Percentiles rank a stretch among this genome's conserved stretches.
These are phyloP conservation scores for Neurospora terricola DNA, from an alignment of 495 filamentous ascomycete genomes.

Conservation along the genomic window DNA sequence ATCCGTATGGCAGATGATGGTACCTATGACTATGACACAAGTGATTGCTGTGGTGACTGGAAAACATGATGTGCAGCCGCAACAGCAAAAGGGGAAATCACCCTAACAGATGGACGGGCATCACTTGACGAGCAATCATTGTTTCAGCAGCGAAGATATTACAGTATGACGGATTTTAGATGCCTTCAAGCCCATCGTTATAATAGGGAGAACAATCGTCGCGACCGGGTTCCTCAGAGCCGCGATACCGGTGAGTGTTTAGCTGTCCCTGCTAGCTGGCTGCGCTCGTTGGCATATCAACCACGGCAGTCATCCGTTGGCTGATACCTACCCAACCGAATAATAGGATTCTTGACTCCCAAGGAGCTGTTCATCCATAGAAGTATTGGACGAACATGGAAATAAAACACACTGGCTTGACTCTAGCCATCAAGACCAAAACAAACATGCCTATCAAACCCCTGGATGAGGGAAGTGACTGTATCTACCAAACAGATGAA, in stretches of 20 bases:
- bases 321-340: too few species aligned
- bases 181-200: fast-evolving
- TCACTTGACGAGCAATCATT: background rate
- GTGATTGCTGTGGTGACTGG: background rate
- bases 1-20: background rate
- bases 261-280: background rate
- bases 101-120: background rate
- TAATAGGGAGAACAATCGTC: background rate
- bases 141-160: background rate
- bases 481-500: background rate
- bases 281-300: too few species aligned
- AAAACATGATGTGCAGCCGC: background rate
- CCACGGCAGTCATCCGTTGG: too few species aligned
- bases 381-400: background rate
- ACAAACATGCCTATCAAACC: background rate
- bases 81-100: background rate
- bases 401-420: background rate
- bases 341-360: too few species aligned
- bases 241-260: background rate
- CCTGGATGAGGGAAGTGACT: background rate
- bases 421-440: background rate
- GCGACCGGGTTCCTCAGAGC: background rate
- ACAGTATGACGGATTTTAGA: background rate
- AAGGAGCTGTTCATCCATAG: too few species aligned
- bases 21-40: background rate